Conservation (phyloP, 805 yeast species). For the Candida koratica region DNA sequence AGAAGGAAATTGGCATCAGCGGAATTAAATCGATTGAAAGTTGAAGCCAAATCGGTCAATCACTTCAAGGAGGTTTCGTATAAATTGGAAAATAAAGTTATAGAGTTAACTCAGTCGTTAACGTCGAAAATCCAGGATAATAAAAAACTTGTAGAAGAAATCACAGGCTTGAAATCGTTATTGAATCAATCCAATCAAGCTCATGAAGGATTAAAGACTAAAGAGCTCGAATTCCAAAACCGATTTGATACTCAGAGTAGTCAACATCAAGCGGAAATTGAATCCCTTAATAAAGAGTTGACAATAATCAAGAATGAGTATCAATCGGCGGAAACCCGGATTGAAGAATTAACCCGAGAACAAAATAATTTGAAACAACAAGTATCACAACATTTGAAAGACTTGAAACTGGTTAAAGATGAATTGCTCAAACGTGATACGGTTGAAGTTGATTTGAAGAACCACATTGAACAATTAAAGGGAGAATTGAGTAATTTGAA, state of each 20-base stretch:
- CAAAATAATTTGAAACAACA: conserved; percentile 64
- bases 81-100: conserved; percentile 94
- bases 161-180: conserved; percentile 41
- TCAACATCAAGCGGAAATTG: conserved; percentile 48
- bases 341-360: conserved; percentile 55
- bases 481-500: conserved; percentile 47
- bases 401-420: conserved; percentile 56
- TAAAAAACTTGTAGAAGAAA: conserved; percentile 61
- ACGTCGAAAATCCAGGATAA: conserved; percentile 80
- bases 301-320: conserved; percentile 52
- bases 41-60: conserved; percentile 89
- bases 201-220: conserved; percentile 50
- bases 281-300: conserved; percentile 52
- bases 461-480: conserved; percentile 54
- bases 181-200: conserved; percentile 53
- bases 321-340: conserved; percentile 52
- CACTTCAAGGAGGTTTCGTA: conserved; percentile 89
- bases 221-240: conserved; percentile 51
- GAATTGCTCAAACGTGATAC: conserved; percentile 56
- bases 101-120: conserved; percentile 83
- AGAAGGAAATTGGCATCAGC: conserved; percentile 72
- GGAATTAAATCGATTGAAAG: conserved; percentile 60
- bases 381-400: conserved; percentile 56
- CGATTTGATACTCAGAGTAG: conserved; percentile 42
- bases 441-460: conserved; percentile 62